phyloP scores from a whole-genome alignment of 306 rosid genomes.

The Senna tora region DNA sequence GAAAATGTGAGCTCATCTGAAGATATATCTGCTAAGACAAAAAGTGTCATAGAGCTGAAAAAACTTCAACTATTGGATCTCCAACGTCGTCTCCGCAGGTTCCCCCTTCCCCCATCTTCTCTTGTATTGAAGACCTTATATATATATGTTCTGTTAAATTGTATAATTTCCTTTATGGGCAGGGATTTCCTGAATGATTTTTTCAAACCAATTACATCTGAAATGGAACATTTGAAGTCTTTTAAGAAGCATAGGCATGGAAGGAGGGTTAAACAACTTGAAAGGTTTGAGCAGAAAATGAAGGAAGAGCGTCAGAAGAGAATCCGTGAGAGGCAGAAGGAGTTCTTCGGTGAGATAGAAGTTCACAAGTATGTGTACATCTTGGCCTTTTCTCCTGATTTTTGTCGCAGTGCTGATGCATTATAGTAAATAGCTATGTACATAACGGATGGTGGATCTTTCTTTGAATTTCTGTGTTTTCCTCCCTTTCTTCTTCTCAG shows the following conservation, averaged over 20 bases:
- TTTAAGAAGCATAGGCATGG: slow-evolving; percentile 95
- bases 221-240: slow-evolving; percentile 83
- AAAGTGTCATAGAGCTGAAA: slow-evolving; percentile 97
- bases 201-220: slow-evolving; percentile 77
- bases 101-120: slow-evolving; percentile 16
- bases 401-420: slow-evolving; percentile 23
- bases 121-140: slow-evolving; percentile 7
- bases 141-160: slow-evolving; percentile 25
- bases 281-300: slow-evolving; percentile 95
- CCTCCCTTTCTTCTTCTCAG: slow-evolving; percentile 17
- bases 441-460: not conserved
- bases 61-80: slow-evolving; percentile 92
- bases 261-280: slow-evolving; percentile 91
- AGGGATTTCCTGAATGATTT: slow-evolving; percentile 93
- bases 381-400: not conserved
- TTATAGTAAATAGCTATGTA: slow-evolving; percentile 10
- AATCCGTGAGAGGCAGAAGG: slow-evolving; percentile 97
- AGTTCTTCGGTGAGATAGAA: slow-evolving; percentile 92
- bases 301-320: slow-evolving; percentile 99
- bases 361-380: slow-evolving; percentile 86
- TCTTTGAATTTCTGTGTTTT: slow-evolving; percentile 2
- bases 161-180: slow-evolving; percentile 45
- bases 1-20: slow-evolving; percentile 93
- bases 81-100: slow-evolving; percentile 96
- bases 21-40: slow-evolving; percentile 95